Evolutionary conservation across 441 rosid species (phyloP).

Genomic region (Lepidium campestre): DNA sequence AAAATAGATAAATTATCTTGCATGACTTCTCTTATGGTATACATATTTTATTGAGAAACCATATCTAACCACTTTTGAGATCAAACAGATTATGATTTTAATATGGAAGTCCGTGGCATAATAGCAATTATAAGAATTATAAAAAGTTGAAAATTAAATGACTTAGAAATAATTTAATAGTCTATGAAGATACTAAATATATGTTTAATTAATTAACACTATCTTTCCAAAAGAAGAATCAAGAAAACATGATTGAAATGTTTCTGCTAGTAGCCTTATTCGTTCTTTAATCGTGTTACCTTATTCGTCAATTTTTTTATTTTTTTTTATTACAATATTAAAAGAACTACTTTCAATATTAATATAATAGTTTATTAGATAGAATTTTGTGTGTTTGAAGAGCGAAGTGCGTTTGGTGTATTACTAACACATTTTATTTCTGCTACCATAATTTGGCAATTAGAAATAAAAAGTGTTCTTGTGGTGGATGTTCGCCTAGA

Average conservation of each 20-base stretch:
- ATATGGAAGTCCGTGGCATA: not conserved
- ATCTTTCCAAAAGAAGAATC: constrained; percentile 19
- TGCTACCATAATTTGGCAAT: constrained; percentile 10
- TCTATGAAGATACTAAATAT: not conserved
- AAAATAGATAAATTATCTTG: not conserved
- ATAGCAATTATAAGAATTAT: constrained; percentile 1
- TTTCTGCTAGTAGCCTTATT: not conserved
- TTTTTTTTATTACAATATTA: not conserved
- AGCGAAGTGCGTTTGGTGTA: constrained; percentile 24
- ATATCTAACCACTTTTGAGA: constrained; percentile 4
- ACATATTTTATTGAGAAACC: not conserved
- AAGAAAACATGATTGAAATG: constrained; percentile 21
- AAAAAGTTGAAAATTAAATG: constrained; percentile 9
- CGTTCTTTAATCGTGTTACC: constrained; percentile 10
- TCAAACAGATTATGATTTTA: not conserved
- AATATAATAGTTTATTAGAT: not conserved
- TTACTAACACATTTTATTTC: not conserved
- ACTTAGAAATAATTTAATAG: not conserved
- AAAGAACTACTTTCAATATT: constrained; percentile 5
- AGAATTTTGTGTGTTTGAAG: not conserved
- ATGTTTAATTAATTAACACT: not conserved
- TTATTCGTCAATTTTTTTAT: not conserved
- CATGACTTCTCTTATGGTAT: not conserved
- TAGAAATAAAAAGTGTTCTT: not conserved
- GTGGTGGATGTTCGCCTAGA: constrained; percentile 19